Conservation (phyloP, 495 filamentous ascomycete genomes). For the Choiromyces venosus region DNA sequence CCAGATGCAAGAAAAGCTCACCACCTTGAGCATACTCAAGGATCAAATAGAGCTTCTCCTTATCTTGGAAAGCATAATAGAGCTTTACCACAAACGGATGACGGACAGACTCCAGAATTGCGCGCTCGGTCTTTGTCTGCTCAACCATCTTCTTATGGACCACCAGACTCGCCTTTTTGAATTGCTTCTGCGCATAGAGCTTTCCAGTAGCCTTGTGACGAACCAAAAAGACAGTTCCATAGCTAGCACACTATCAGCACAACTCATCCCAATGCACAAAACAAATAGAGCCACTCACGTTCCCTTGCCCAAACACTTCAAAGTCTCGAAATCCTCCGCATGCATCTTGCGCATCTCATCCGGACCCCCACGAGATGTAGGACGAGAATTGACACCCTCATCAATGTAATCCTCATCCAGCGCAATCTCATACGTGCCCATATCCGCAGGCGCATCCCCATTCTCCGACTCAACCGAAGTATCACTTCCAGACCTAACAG, state of each 20-base stretch:
- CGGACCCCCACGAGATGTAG: slow-evolving; percentile 36
- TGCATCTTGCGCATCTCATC: slow-evolving; percentile 67
- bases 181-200: slow-evolving; percentile 95
- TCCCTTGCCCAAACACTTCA: slow-evolving; percentile 96
- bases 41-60: slow-evolving; percentile 94
- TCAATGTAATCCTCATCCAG: slow-evolving; percentile 84
- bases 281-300: slow-evolving; percentile 45
- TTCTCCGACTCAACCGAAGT: slow-evolving; percentile 57
- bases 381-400: slow-evolving; percentile 52
- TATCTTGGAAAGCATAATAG: slow-evolving; percentile 97
- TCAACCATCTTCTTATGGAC: slow-evolving; percentile 90
- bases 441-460: slow-evolving; percentile 48
- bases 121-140: slow-evolving; percentile 93
- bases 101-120: slow-evolving; percentile 85
- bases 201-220: slow-evolving; percentile 80
- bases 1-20: slow-evolving; percentile 86
- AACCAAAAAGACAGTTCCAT: slow-evolving; percentile 86
- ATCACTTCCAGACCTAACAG: slow-evolving; percentile 45
- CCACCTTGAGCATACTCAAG: slow-evolving; percentile 97
- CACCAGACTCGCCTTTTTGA: slow-evolving; percentile 87
- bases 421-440: slow-evolving; percentile 81
- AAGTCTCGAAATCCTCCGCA: slow-evolving; percentile 77
- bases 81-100: slow-evolving; percentile 97
- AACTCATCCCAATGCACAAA: not conserved
- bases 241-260: slow-evolving; percentile 43